Percentiles rank a stretch among this genome's conserved stretches.
phyloP scores from a whole-genome alignment of 306 rosid genomes.

The Pueraria montana region DNA sequence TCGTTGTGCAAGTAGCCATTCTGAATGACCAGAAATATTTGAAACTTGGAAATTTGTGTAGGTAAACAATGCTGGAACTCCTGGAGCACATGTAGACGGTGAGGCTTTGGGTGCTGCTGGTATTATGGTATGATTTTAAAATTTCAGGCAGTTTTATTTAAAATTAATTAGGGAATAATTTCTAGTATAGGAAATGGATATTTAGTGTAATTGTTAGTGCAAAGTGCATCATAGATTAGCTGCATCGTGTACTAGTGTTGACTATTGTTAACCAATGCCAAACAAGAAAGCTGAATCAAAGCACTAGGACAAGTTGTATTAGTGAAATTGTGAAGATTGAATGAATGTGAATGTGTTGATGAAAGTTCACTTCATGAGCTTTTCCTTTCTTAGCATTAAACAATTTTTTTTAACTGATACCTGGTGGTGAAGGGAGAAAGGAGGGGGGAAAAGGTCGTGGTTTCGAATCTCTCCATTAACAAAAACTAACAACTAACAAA shows the following conservation, averaged over 20 bases:
- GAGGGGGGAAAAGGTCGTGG: no score
- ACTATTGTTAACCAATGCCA: neutral
- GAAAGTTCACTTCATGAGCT: no score
- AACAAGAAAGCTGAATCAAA: neutral
- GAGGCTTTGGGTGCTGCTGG: conserved; percentile 50
- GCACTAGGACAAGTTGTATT: neutral
- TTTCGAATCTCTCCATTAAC: no score
- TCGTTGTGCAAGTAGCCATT: neutral
- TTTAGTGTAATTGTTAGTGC: neutral
- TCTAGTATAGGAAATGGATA: conserved; percentile 17
- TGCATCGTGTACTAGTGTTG: neutral
- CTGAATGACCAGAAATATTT: neutral
- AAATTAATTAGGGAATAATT: neutral
- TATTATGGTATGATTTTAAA: conserved; percentile 33
- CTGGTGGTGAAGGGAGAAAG: no score
- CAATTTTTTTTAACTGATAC: neutral
- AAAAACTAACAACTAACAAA: no score
- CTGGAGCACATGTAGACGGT: conserved; percentile 45
- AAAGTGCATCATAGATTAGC: neutral
- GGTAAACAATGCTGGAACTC: conserved; percentile 65
- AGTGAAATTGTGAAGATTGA: no score
- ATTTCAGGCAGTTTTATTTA: no score
- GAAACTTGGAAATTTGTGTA: conserved; percentile 9
- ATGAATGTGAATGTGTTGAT: no score
- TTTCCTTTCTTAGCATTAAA: neutral